Base-by-base conservation (phyloP, 371 early-diverging fungal species). In the Fennellomyces sp. region DNA sequence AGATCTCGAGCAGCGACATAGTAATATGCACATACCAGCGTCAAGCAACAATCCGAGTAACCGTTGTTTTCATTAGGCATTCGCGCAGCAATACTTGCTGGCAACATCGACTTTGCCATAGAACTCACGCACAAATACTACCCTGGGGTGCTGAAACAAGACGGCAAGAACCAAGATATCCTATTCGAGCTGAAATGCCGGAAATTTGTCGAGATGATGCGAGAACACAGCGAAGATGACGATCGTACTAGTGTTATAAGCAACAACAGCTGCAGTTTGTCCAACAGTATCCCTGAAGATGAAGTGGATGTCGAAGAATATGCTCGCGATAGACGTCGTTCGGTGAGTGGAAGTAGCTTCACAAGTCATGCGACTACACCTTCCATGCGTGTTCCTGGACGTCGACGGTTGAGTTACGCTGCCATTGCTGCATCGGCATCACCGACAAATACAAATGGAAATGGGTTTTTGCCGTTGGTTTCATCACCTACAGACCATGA, bases 151-250 rank as follows among this genome's bases (percentile, higher is more conserved):
- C 75, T 93, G 11, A 49, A 68, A 7, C 63, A 27, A n/a, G 31
- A 41, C n/a, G 23, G n/a, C 5, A 27, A 41, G 33, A 55, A 50
- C 8, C 42, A 58, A 36, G 56, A 82, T 47, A 73, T 94, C 39
- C 61, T 76, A 30, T 91, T 96, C 61, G 83, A 85, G 55, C 83
- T 97, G 23, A 77, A 86, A 30, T 95, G 96, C 64, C 89, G 87
- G 30, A 88, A 91, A 65, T 95, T 96, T 70, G 71, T 96, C 21
- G 96, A 96, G 76, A 86, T 94, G 79, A 88, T 94, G 60, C 68
- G 81, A 1, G 59, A 70, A 28, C 66, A 68, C 31, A 59, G 25
- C 8, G 54, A 55, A 19, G 51, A 56, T 3, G 55, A 63, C 26
- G 63, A 63, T 27, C 56, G 26, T 13, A 23, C 45, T 17, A 60